Conservation (phyloP, 768 basidiomycete genomes). For the Leccinum pellstonianum region DNA sequence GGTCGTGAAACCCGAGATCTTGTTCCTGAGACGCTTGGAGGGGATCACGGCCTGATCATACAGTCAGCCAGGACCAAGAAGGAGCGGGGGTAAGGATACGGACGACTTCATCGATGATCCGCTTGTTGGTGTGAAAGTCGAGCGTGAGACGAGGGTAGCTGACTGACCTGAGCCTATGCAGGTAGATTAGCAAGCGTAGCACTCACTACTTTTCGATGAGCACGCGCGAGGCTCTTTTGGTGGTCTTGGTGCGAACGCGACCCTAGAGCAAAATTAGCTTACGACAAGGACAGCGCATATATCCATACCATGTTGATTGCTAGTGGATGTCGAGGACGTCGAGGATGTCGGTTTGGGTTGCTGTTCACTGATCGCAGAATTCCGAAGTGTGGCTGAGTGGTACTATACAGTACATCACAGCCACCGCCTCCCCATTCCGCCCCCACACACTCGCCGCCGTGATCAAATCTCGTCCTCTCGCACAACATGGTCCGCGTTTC, state of each 20-base stretch:
- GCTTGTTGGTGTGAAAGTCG: constrained; percentile 99
- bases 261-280: constrained; percentile 53
- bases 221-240: constrained; percentile 98
- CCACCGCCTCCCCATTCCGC: constrained; percentile 14
- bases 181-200: background rate
- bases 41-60: constrained; percentile 80
- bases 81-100: constrained; percentile 32
- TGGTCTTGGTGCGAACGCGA: constrained; percentile 99
- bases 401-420: constrained; percentile 29
- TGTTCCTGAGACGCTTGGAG: constrained; percentile 99
- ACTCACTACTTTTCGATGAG: constrained; percentile 99
- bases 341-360: constrained; percentile 18
- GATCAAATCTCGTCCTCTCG: background rate
- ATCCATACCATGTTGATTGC: constrained; percentile 49
- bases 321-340: constrained; percentile 25
- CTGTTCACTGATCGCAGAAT: constrained; percentile 6
- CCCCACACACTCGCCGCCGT: background rate
- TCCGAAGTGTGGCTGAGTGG: constrained; percentile 27
- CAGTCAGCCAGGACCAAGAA: background rate
- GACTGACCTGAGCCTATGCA: constrained; percentile 1
- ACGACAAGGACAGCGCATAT: constrained; percentile 5
- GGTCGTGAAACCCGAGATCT: constrained; percentile 99
- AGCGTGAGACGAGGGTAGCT: constrained; percentile 99
- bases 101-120: constrained; percentile 97
- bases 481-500: constrained; percentile 83